phyloP scores from a whole-genome alignment of 2,329 filamentous ascomycete genomes.

The Xylariales sp. region DNA sequence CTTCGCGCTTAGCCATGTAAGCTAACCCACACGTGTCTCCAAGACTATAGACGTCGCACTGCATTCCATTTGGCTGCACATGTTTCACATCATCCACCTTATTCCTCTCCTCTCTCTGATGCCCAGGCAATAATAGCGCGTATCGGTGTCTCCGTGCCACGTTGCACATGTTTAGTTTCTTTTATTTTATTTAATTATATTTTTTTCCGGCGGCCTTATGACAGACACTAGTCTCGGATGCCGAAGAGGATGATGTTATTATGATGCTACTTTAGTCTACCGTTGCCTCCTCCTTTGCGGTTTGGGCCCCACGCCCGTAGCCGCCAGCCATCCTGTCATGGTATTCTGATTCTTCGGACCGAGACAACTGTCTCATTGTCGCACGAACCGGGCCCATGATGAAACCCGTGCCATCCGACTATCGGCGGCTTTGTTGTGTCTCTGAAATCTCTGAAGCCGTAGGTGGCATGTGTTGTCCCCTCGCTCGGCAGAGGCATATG shows the following conservation, averaged over 20 bases:
- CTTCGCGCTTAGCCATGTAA: background rate
- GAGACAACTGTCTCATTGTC: conserved; percentile 16
- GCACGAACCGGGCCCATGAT: conserved; percentile 18
- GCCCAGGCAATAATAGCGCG: background rate
- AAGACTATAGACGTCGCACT: conserved; percentile 7
- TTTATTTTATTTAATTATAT: too few species aligned
- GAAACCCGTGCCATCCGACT: background rate
- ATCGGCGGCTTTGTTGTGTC: conserved; percentile 22
- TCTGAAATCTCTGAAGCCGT: conserved; percentile 29
- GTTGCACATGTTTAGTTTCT: conserved; percentile 5
- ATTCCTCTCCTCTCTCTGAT: background rate
- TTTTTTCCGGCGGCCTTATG: background rate
- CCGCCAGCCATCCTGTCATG: background rate
- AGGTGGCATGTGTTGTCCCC: conserved; percentile 23
- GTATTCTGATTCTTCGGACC: conserved; percentile 4
- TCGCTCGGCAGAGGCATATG: background rate
- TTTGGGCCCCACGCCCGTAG: conserved; percentile 10
- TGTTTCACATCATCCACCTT: conserved; percentile 20
- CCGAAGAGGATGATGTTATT: conserved; percentile 1
- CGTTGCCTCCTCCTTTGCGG: background rate
- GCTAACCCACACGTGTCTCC: conserved; percentile 4
- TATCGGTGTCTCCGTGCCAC: conserved; percentile 17
- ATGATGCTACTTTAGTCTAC: background rate
- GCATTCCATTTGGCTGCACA: conserved; percentile 12
- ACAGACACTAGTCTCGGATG: conserved; percentile 8